Evolutionary conservation across 1,139 yeast genomes (phyloP), one percentile per base, ranked within the genome.

Genomic region (Candida sojae): DNA sequence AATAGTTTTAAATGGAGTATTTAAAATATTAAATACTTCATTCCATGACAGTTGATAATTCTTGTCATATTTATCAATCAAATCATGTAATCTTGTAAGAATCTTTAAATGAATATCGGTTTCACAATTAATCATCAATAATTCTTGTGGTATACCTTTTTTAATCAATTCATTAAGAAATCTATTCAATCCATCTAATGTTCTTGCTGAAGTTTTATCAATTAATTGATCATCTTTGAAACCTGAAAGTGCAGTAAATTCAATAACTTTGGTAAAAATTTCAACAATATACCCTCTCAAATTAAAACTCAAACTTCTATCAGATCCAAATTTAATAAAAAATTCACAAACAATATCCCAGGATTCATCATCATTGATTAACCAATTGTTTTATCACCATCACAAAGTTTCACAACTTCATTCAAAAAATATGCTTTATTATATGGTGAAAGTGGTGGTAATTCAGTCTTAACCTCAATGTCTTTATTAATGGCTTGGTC

Each of bases 21-120:
- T 84, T 42, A 90, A 75, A 44, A 90, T 84, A 30, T 75, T 70
- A 54, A 92, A 83, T 0, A 91, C 88, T 7, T 75, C 67, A 39
- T 79, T 77, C 97, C 98, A 92, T 0, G 89, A 84, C 26, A 76
- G 66, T 42, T 71, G 69, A 45, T 75, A 71, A 48, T 84, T 71
- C 8, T 75, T 70, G 39, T 84, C 86, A 63, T 83, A 88, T 55
- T 86, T 84, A 58, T 90, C 96, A 39, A 92, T 75, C 26, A 91
- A 72, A 34, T 77, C 82, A 58, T 85, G 86, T 44, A 92, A 65
- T 0, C 89, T 83, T 32, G 82, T 78, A 42, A 91, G 70, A 0
- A 82, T 68, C 32, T 78, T 78, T 21, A 86, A 76, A 54, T 86
- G 83, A 47, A 89, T 82, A 48, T 88, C 93, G 6, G 83, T 78